phyloP scores from a whole-genome alignment of 805 yeast genomes.

The Kazachstania viticola region DNA sequence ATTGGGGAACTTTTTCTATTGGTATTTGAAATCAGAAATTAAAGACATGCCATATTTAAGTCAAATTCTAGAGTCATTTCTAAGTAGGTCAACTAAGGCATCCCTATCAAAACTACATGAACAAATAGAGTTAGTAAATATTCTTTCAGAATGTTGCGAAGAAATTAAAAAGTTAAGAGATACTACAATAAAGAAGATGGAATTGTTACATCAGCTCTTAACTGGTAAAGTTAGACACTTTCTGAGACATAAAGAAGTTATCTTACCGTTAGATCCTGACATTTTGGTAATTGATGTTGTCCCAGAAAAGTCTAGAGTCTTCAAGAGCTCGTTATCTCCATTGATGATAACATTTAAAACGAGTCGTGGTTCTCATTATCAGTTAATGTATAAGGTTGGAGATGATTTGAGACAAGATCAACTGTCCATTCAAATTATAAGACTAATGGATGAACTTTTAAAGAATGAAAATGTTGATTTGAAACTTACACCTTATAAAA shows the following conservation, averaged over 20 bases:
- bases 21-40: constrained; percentile 85
- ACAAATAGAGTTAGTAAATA: constrained; percentile 61
- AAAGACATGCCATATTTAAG: constrained; percentile 49
- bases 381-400: constrained; percentile 89
- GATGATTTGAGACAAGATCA: constrained; percentile 95
- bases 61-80: constrained; percentile 38
- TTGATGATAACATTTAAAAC: constrained; percentile 71
- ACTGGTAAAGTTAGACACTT: constrained; percentile 33
- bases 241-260: constrained; percentile 36
- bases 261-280: constrained; percentile 77
- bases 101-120: constrained; percentile 28
- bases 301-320: constrained; percentile 73
- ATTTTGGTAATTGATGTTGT: constrained; percentile 61
- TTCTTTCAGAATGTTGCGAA: constrained; percentile 53
- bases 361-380: constrained; percentile 39
- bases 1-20: constrained; percentile 75
- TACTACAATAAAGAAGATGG: constrained; percentile 64
- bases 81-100: constrained; percentile 24
- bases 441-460: constrained; percentile 79
- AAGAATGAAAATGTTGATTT: constrained; percentile 85
- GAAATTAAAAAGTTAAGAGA: constrained; percentile 59
- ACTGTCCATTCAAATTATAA: constrained; percentile 85
- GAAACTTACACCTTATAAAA: constrained; percentile 76
- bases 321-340: constrained; percentile 86
- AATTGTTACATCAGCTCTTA: constrained; percentile 41